Conservation (phyloP, 257 asterid species). For the Ajuga chamaepitys region DNA sequence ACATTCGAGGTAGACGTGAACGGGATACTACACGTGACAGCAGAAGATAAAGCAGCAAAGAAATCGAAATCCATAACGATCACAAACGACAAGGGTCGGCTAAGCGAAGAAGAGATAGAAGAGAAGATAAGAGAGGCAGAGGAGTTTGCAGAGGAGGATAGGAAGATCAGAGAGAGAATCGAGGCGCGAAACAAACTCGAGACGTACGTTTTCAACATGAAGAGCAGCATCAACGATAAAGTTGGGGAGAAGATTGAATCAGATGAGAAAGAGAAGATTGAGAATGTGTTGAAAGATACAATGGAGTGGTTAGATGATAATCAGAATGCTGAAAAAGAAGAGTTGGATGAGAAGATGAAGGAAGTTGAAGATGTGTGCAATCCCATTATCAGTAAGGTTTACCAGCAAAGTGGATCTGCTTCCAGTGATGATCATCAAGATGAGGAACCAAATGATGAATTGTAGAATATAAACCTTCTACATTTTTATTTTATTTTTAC, state of each 20-base stretch:
- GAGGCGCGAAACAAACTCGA: constrained; percentile 40
- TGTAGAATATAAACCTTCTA: constrained; percentile 2
- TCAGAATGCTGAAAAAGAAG: constrained; percentile 40
- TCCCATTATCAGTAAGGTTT: constrained; percentile 27
- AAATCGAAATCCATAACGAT: constrained; percentile 41
- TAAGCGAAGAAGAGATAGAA: constrained; percentile 44
- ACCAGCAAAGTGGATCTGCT: background rate
- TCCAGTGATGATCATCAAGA: background rate
- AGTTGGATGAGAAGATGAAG: constrained; percentile 39
- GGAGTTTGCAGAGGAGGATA: constrained; percentile 48
- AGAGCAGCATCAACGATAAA: constrained; percentile 32
- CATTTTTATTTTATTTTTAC: no score
- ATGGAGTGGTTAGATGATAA: constrained; percentile 44
- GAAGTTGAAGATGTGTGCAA: constrained; percentile 50
- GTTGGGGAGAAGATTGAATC: constrained; percentile 34
- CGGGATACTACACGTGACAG: constrained; percentile 38
- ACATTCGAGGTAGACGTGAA: constrained; percentile 53
- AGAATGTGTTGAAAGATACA: constrained; percentile 29
- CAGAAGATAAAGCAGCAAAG: constrained; percentile 49
- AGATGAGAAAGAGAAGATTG: constrained; percentile 36
- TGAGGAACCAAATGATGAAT: background rate
- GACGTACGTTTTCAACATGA: constrained; percentile 41
- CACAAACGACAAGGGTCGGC: constrained; percentile 45
- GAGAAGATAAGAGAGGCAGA: constrained; percentile 44
- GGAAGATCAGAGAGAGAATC: constrained; percentile 33